phyloP scores from a whole-genome alignment of 2,329 filamentous ascomycete genomes.

The Albophoma yamanashiensis region DNA sequence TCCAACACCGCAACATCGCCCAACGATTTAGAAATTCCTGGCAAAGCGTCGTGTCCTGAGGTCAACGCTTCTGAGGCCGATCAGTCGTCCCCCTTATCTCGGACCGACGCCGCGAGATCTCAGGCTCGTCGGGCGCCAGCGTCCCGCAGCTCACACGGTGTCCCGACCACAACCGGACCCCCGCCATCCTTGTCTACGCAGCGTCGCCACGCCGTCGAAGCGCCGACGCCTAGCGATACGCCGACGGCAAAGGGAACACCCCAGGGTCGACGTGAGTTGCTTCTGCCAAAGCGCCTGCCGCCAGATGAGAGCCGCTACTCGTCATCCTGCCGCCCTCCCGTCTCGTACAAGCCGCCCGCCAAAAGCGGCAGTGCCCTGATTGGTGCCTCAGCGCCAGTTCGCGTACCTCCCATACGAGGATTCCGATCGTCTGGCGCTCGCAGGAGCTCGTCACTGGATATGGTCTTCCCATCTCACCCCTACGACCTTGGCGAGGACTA shows the following conservation, averaged over 20 bases:
- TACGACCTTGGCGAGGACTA: conserved; percentile 33
- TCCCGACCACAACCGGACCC: conserved; percentile 18
- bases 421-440: conserved; percentile 48
- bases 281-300: conserved; percentile 32
- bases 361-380: conserved; percentile 19
- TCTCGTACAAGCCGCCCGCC: conserved; percentile 37
- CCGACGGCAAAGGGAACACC: conserved; percentile 8
- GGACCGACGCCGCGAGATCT: conserved; percentile 17
- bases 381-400: conserved; percentile 21
- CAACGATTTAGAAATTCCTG: not conserved
- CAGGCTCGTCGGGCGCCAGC: conserved; percentile 27
- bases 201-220: conserved; percentile 20
- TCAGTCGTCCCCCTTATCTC: conserved; percentile 12
- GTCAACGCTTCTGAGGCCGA: conserved; percentile 11
- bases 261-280: conserved; percentile 35
- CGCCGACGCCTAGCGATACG: conserved; percentile 11
- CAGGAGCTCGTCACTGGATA: conserved; percentile 42
- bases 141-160: conserved; percentile 24
- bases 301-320: conserved; percentile 36
- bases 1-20: conserved; percentile 3
- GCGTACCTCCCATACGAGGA: conserved; percentile 42
- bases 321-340: conserved; percentile 31
- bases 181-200: conserved; percentile 20
- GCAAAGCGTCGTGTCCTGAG: conserved; percentile 3
- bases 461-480: conserved; percentile 33